A percentile compares a stretch with the other conserved stretches of the same genome.
These are phyloP conservation scores for Nemania sp. DNA, from an alignment of 2,329 filamentous ascomycete species.

Conservation along the genomic window DNA sequence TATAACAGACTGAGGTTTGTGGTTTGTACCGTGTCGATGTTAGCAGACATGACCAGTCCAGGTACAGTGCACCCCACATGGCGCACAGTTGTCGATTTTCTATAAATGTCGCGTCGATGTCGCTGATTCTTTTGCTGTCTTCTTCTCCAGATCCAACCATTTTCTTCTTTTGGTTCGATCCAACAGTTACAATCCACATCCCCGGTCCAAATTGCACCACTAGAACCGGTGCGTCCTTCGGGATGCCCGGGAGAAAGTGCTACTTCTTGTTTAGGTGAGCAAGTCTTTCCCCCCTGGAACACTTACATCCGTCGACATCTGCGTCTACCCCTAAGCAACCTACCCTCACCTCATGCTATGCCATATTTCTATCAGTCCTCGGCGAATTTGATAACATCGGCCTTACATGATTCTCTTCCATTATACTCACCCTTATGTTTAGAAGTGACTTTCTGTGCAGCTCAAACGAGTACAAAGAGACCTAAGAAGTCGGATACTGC, in stretches of 20 bases:
- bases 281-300: not conserved
- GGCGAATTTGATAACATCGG: not conserved
- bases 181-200: not conserved
- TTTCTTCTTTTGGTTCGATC: not conserved
- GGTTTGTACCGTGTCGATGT: not conserved
- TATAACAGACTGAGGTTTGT: no score
- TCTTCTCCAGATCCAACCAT: not conserved
- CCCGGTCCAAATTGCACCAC: not conserved
- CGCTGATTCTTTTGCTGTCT: not conserved
- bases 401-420: not conserved
- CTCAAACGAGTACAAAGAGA: no score
- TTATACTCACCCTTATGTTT: not conserved
- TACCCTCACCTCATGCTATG: not conserved
- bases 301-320: not conserved
- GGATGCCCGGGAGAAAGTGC: not conserved
- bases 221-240: not conserved
- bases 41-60: not conserved
- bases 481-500: no score
- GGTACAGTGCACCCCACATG: not conserved
- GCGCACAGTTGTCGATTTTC: not conserved
- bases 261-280: not conserved
- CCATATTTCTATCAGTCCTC: not conserved
- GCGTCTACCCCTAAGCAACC: not conserved
- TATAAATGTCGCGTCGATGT: not conserved
- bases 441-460: no score